Base-by-base conservation (phyloP, 192 early-diverging fungal species). In the Bifiguratus adelaidae region DNA sequence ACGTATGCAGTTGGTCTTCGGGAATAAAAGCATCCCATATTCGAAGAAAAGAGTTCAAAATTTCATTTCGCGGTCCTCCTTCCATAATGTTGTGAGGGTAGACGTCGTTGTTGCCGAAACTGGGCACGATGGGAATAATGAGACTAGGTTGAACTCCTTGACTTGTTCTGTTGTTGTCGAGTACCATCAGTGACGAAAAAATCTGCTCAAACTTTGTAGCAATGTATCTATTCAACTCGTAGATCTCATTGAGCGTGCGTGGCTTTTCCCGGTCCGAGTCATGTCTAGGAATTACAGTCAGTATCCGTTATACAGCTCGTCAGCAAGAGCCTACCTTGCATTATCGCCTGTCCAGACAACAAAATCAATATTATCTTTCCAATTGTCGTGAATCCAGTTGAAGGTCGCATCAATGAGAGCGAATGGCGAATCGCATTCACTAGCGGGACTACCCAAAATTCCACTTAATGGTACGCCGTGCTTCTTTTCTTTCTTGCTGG, bases 261-360 rank as follows among this genome's bases (percentile, higher is more conserved):
- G 81, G 82, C n/a, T 55, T 42, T 44, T 69, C 57, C 21, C 73
- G 62, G 58, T 87, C 85, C 24, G 66, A 61, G 56, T 87, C 85
- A 52, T 87, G 85, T 13, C 85, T 78, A 68, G 4, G 27, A 54
- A 18, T 4, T 19, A 13, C 20, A 11, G 44, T 42, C 7, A 9
- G 23, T 21, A 48, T 29, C 20, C 20, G 13, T 38, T 38, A 44
- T 50, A n/a, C 38, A 16, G 33, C 6, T 35, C 2, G 12, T 23
- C 8, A 18, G 12, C n/a, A 35, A 5, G 30, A 22, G 36, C 27
- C 32, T 64, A 73, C 74, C 66, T 68, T 3, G 75, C 70, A 63
- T 72, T 81, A 48, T 86, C 83, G 2, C 83, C 83, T 2, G 80
- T 86, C 73, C 77, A 86, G 3, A 77, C 47, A 0, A 86, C 75